Evolutionary conservation across 371 early-diverging fungal species (phyloP), one percentile per base, ranked within the genome.

Genomic region (Choanephora cucurbitarum): DNA sequence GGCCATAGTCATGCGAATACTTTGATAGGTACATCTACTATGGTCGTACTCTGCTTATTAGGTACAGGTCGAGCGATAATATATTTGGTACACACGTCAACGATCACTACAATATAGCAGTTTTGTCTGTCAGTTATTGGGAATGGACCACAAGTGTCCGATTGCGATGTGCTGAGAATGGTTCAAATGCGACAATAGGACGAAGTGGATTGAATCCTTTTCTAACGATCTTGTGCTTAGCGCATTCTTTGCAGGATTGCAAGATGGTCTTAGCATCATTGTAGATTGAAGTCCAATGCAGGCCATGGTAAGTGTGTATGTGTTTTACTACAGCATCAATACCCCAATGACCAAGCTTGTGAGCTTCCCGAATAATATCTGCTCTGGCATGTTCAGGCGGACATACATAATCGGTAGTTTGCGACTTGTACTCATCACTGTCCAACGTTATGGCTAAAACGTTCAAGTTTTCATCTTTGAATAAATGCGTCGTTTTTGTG

Each of bases 1-100:
- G 37, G 1, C 69, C 69, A 49, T 64, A 70, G 40, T 57, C 57
- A 37, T 55, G 28, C 60, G 33, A 66, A 75, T 13, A 66, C 46
- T 14, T 63, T 22, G 0, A 62, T 23, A 0, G 63, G 32, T 19
- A 44, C n/a, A 44, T 59, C 44, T 13, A 56, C 70, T 33, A 73
- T 33, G 1, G 64, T 64, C 21, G 41, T 50, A 22, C 52, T 41
- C 22, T 43, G 40, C 43, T 73, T 69, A 41, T 69, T 54, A 2
- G 58, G 55, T 3, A 66, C 17, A 5, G 67, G 43, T 14, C 62
- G 34, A 22, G 49, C 49, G 13, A 55, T 55, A 8, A 55, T 24
- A 46, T 46, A 55, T 11, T 39, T 34, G 13, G 46, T 46, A 24
- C 55, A 55, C 5, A 55, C 1, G 18, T 55, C 55, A 17, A 46